Evolutionary conservation across 139 green algal genomes (phyloP), one percentile per base, ranked within the genome.

Genomic region (Chlamydomonas schloesseri): DNA sequence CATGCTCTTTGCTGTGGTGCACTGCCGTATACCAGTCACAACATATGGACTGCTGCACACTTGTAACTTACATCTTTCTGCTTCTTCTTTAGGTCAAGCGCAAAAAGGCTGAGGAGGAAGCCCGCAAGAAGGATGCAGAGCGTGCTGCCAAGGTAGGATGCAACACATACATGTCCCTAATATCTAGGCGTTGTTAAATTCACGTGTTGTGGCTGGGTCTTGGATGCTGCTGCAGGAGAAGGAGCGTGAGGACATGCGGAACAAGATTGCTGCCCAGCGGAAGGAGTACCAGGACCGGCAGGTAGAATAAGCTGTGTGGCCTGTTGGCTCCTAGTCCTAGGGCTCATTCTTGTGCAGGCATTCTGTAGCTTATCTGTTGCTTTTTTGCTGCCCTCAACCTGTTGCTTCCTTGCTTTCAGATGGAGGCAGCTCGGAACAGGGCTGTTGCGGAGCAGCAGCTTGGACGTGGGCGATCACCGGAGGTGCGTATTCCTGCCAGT

Each of bases 251-350:
- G 87, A 88, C 26, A 87, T 91, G 82, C 81, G 81, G 1, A 80
- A 74, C 33, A 79, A 86, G 37, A 93, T 93, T n/a, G 83, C 83
- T 24, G 84, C 83, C 17, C 87, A 93, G 70, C 83, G 84, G 33
- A 79, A 86, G 71, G 87, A 93, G 79, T 93, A 86, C 65, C 36
- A 85, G 11, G 83, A 88, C 37, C 65, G 82, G 33, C 88, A 91
- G 75, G 60, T 46, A 24, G 5, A n/a, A n/a, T n/a, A n/a, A n/a
- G n/a, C n/a, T n/a, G n/a, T n/a, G n/a, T n/a, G n/a, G n/a, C n/a
- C n/a, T n/a, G n/a, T n/a, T n/a, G n/a, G n/a, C n/a, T n/a, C n/a
- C n/a, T n/a, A n/a, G n/a, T n/a, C n/a, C n/a, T n/a, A n/a, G n/a
- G n/a, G n/a, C n/a, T n/a, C n/a, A n/a, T n/a, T n/a, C n/a, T n/a